phyloP scores from a whole-genome alignment of 192 early-diverging fungal genomes.

The Backusella westeae region DNA sequence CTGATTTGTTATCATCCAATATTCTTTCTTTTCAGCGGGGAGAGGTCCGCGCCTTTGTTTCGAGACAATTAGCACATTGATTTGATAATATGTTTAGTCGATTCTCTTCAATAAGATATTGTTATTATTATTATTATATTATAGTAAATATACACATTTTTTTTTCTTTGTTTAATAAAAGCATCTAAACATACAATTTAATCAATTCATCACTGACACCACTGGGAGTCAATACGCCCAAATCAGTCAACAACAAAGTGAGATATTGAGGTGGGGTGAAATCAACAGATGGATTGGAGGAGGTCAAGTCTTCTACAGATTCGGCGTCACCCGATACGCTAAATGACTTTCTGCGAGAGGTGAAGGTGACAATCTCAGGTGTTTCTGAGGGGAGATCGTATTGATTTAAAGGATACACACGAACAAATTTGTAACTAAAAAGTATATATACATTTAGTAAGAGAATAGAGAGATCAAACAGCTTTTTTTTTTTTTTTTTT shows the following conservation, averaged over 20 bases:
- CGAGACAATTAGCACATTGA: background rate
- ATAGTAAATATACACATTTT: background rate
- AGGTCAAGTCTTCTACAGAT: slow-evolving; percentile 27
- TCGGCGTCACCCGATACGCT: slow-evolving; percentile 6
- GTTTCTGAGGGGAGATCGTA: slow-evolving; percentile 84
- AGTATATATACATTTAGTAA: background rate
- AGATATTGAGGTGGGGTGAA: slow-evolving; percentile 94
- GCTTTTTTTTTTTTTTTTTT: background rate
- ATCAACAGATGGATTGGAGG: slow-evolving; percentile 80
- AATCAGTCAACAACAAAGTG: slow-evolving; percentile 84
- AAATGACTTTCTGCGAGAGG: slow-evolving; percentile 25
- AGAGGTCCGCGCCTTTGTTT: background rate
- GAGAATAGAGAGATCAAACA: background rate
- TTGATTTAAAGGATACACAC: slow-evolving; percentile 93
- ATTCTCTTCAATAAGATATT: background rate
- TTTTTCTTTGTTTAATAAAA: slow-evolving; percentile 14
- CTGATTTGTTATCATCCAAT: too few relatives aligned
- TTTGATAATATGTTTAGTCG: background rate
- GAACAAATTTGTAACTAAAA: slow-evolving; percentile 93
- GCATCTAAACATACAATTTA: slow-evolving; percentile 69
- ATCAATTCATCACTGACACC: slow-evolving; percentile 86
- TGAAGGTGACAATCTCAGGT: slow-evolving; percentile 59
- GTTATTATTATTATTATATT: too few relatives aligned
- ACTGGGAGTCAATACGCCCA: slow-evolving; percentile 88
- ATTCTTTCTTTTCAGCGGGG: background rate